Base-by-base conservation (phyloP, 495 filamentous ascomycete species). In the Neurospora sp. region DNA sequence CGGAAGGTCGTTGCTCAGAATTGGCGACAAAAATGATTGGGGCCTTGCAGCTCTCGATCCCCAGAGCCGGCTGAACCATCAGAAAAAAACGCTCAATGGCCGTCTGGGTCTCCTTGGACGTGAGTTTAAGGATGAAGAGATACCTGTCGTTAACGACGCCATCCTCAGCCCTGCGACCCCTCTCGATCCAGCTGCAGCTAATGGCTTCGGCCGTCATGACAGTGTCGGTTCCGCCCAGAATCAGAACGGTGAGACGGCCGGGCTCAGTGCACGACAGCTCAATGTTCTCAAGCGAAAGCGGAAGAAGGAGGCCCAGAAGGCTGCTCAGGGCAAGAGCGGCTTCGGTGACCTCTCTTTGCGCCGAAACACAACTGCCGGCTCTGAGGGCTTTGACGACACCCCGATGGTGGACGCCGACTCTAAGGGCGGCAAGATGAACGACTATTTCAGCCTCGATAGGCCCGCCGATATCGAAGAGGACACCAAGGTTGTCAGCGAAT, bases 261-360 rank as follows among this genome's bases (percentile, higher is more conserved):
- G 89, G 4, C 84, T 98, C 18, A 98, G 94, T 83, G 92, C 94
- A 73, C 90, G 96, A 16, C 96, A 98, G 79, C 86, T 97, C 38
- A 99, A 98, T 77, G 92, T 93, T 72, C 85, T 99, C 11, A 99
- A 99, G 81, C 89, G 96, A 18, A 97, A 96, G 79, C 90, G 92
- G 39, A 97, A 95, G 79, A 85, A 89, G 71, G 91, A 92, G 77
- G 93, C 93, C 10, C 94, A 93, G 79, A 90, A 92, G 78, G 91
- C 93, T 42, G 91, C 91, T 16, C 84, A 85, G 70, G 84, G 85
- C 3, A 85, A 85, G 71, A 83, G 85, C 73, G 94, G 91, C 73
- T 98, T 98, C 80, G 94, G 96, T 46, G 96, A 98, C 79, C 83
- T 99, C 46, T 91, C 92, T 1, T 86, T 90, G 39, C 88, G 93